phyloP scores from a whole-genome alignment of 345 rosid species.

The Hevea brasiliensis region DNA sequence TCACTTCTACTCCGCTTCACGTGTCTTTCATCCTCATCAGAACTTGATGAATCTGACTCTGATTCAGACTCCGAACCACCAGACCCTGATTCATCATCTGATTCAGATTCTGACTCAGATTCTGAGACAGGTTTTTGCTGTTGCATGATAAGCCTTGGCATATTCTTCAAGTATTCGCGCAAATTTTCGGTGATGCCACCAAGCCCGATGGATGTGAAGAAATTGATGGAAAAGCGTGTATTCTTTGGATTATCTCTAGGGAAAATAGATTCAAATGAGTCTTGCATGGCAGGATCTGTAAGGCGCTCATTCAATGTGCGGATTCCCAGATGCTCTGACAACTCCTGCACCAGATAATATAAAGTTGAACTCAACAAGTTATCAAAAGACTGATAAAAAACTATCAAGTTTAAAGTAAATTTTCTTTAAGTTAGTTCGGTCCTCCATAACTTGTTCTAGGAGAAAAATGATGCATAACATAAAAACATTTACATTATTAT shows the following conservation, averaged over 20 bases:
- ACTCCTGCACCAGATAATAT: constrained; percentile 55
- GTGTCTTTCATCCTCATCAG: constrained; percentile 24
- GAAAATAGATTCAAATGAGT: constrained; percentile 78
- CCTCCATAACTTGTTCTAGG: background rate
- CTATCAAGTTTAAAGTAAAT: background rate
- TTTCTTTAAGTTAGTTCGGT: background rate
- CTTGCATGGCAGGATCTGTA: constrained; percentile 68
- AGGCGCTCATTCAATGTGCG: constrained; percentile 75
- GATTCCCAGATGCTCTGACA: constrained; percentile 88
- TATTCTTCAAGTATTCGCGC: constrained; percentile 84
- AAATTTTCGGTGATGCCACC: constrained; percentile 95
- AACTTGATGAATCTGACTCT: constrained; percentile 22
- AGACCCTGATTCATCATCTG: constrained; percentile 44
- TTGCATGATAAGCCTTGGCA: constrained; percentile 93
- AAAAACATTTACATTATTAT: no score
- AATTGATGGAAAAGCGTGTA: constrained; percentile 81
- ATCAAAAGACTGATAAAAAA: background rate
- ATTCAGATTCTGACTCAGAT: constrained; percentile 30
- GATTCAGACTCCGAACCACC: constrained; percentile 14
- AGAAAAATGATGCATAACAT: background rate
- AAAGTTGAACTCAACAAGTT: constrained; percentile 5
- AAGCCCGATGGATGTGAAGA: constrained; percentile 92
- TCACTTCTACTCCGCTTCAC: background rate
- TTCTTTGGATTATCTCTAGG: constrained; percentile 93
- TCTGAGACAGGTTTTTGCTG: constrained; percentile 53